Base-by-base conservation (phyloP, 345 rosid species). In the Atalantia buxifolia region DNA sequence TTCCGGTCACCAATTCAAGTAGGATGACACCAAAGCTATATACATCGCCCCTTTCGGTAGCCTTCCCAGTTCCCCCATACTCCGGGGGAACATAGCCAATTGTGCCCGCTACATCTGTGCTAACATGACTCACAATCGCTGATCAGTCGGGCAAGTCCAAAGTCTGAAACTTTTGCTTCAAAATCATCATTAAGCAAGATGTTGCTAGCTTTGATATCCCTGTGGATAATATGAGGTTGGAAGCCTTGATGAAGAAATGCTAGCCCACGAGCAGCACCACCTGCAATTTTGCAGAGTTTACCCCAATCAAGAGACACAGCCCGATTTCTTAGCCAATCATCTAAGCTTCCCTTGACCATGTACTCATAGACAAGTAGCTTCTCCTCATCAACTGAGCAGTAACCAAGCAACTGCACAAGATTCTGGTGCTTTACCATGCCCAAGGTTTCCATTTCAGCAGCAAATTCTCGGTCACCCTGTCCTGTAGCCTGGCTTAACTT, bases 361-460 rank as follows among this genome's bases (percentile, higher is more conserved):
- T 94, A 94, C 73, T 94, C 97, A 31, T 96, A 96, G 27, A 96
- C 97, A 27, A 96, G 97, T 14, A 94, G 87, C 88, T 92, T 96
- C 78, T 96, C 99, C 74, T 92, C 98, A 9, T 87, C 88, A 9
- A 81, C 82, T 28, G 95, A 89, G 86, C 98, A 92, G 81, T 94
- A 96, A 4, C 98, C 98, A 4, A 96, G 92, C 79, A 94, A 72
- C 18, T 97, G 89, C 22, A 96, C 98, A 0, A 96, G 93, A 77
- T 94, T 94, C 50, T 80, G 90, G 87, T 96, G 98, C 88, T 94
- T 94, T 36, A 94, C 97, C 87, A 94, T 94, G 48, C 98, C 99
- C 70, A 94, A 57, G 12, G 99, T 94, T 83, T 96, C 97, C 13
- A 42, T 42, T 42, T 42, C 14, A 42, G 48, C 48, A 42, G 48